Base-by-base conservation (phyloP, 2,329 filamentous ascomycete genomes). In the Cordyceps cateniannulata region DNA sequence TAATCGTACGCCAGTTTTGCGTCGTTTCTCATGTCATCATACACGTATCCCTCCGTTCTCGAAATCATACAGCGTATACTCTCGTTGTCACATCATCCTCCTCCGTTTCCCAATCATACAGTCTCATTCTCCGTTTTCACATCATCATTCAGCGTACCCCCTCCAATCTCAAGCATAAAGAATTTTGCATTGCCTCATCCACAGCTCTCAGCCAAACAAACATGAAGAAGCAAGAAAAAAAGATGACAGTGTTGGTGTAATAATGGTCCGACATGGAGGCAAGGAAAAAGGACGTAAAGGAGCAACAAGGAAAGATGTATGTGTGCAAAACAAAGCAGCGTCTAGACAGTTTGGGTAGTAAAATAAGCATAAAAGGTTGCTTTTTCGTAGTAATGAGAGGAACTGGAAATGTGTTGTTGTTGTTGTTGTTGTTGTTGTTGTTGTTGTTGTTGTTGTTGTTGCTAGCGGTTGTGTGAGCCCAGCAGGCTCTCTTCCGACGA, bases 251-350 rank as follows among this genome's bases (percentile, higher is more conserved):
- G 22, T n/a, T 22, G 22, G 54, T 25, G 54, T 57, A 57, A 57
- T 14, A 48, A 57, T 57, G 42, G 42, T 57, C 54, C 54, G 54
- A 57, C 54, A 57, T 57, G 10, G 20, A 42, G n/a, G 29, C n/a
- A 42, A 29, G 44, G 3, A 24, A 40, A 24, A 35, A 22, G 29
- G 24, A 51, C 27, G 27, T 6, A 51, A 48, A 27, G 22, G 22
- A 38, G 35, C 14, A 29, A 49, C 18, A 51, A 35, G 25, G 25
- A 51, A 35, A 20, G 12, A 18, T 24, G n/a, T 38, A 5, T 16
- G 29, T 51, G 49, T 51, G 49, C 49, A 51, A 51, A 51, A 51
- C 27, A 38, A 16, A 35, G 16, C 22, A 29, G 48, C 25, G 42
- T 45, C 48, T 29, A 32, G 48, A 50, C 48, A 50, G 8, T 10